These are phyloP conservation scores for Eucalyptus grandis DNA, from an alignment of 345 rosid species.

Conservation along the genomic window DNA sequence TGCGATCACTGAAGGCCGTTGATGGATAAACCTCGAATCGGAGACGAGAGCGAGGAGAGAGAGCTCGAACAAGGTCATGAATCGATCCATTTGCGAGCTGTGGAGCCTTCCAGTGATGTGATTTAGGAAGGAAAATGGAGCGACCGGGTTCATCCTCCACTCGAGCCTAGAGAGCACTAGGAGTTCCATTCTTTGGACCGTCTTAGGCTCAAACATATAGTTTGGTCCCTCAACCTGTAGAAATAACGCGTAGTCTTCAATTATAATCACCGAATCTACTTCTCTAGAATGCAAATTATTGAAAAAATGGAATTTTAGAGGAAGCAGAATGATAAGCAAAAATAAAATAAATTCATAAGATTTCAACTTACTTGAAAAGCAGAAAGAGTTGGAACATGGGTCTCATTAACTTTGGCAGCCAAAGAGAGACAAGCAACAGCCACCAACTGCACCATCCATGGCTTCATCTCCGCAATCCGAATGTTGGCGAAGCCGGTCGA, in stretches of 20 bases:
- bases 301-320: not conserved
- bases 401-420: constrained; percentile 1
- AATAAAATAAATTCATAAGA: not conserved
- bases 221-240: constrained; percentile 33
- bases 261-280: not conserved
- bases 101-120: constrained; percentile 3
- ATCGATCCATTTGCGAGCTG: not conserved
- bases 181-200: constrained; percentile 70
- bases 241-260: not conserved
- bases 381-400: not conserved
- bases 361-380: not conserved
- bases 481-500: not conserved
- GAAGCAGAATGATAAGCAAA: not conserved
- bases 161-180: constrained; percentile 34
- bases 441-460: not conserved
- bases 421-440: constrained; percentile 1
- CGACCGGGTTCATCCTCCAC: constrained; percentile 52
- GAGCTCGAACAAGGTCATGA: not conserved
- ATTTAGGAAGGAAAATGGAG: constrained; percentile 49
- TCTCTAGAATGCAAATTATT: not conserved
- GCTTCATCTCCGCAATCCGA: not conserved
- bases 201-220: constrained; percentile 37
- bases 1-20: not conserved
- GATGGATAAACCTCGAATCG: not conserved
- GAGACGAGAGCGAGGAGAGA: not conserved